Percentiles rank a stretch among this genome's conserved stretches.
These are phyloP conservation scores for Coemansia sp. DNA, from an alignment of 192 early-diverging fungal genomes.

Conservation along the genomic window DNA sequence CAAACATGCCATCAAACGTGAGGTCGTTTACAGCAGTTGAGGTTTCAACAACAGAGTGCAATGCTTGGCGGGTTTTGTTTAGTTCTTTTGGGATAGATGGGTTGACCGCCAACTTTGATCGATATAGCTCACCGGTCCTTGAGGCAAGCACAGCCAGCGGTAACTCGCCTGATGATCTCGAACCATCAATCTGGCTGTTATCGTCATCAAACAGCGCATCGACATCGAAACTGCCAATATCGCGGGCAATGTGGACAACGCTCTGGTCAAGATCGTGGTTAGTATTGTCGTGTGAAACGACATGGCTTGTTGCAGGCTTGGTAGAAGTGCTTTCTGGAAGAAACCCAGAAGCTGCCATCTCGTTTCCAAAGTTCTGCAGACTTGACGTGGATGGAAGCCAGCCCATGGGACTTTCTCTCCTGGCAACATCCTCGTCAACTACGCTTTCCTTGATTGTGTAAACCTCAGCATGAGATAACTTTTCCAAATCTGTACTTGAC, in stretches of 20 bases:
- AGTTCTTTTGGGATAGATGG: background rate
- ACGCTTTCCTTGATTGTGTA: background rate
- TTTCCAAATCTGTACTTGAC: background rate
- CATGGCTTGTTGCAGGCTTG: background rate
- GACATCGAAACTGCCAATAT: conserved; percentile 32
- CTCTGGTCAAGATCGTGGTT: background rate
- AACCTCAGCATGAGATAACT: background rate
- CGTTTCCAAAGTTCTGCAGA: conserved; percentile 4
- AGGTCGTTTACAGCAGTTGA: too few relatives aligned
- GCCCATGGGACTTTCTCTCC: conserved; percentile 6
- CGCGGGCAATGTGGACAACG: conserved; percentile 6
- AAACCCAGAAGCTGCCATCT: background rate
- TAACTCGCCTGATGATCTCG: background rate
- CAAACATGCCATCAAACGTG: conserved; percentile 3
- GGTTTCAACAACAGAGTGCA: background rate
- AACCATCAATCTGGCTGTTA: background rate
- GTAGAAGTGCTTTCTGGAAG: background rate
- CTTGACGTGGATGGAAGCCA: conserved; percentile 35
- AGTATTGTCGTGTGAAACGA: background rate
- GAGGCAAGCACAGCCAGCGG: background rate
- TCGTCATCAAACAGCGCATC: conserved; percentile 36
- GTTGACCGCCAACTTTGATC: background rate
- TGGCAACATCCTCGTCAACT: background rate
- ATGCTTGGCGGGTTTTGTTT: background rate
- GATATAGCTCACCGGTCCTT: background rate